A percentile compares a stretch with the other conserved stretches of the same genome.
Evolutionary conservation across 2,329 filamentous ascomycete genomes (phyloP).

Genomic region (Sporothrix mexicana): DNA sequence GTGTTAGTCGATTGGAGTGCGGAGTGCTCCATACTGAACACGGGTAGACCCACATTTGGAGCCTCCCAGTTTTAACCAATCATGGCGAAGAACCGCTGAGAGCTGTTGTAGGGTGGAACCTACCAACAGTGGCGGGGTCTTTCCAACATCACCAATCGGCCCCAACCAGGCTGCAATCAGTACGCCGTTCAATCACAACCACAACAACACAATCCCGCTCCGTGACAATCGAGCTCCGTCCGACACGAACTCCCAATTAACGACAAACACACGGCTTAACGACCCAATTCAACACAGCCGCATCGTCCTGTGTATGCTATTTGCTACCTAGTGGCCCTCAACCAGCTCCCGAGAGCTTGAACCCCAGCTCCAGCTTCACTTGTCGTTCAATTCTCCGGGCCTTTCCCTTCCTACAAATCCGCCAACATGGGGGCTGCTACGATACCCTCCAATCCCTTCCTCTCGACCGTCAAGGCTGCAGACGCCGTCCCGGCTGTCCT

Average conservation of each 20-base stretch:
- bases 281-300: neutral
- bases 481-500: conserved; percentile 83
- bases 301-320: neutral
- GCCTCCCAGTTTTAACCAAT: neutral
- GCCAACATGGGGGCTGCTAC: conserved; percentile 12
- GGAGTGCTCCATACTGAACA: too few species aligned
- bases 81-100: neutral
- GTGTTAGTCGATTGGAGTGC: conserved; percentile 10
- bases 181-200: neutral
- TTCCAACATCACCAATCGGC: conserved; percentile 18
- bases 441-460: conserved; percentile 56
- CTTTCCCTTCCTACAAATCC: neutral
- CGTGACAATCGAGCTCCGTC: neutral
- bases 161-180: conserved; percentile 7
- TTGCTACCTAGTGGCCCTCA: neutral
- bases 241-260: too few species aligned
- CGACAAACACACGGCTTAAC: neutral
- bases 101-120: conserved; percentile 12
- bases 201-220: neutral
- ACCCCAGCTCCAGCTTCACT: neutral
- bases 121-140: conserved; percentile 22
- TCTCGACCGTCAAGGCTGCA: conserved; percentile 69
- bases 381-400: neutral
- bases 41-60: neutral
- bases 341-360: neutral